These are phyloP conservation scores for Malus fusca DNA, from an alignment of 306 rosid species.

Conservation along the genomic window DNA sequence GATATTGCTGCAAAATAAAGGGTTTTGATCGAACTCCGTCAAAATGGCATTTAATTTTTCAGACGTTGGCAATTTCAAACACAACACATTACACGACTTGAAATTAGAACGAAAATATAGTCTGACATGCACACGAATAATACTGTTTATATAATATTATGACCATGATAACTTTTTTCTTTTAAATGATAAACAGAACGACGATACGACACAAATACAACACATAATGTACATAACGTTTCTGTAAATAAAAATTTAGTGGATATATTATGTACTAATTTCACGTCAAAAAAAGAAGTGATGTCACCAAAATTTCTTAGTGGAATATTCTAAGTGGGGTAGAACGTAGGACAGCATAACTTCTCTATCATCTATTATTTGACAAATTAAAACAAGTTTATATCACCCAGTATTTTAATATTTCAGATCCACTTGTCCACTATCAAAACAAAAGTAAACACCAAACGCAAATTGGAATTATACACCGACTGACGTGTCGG, in stretches of 20 bases:
- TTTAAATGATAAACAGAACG: no score
- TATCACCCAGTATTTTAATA: background rate
- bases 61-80: no score
- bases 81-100: no score
- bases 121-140: no score
- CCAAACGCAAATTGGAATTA: background rate
- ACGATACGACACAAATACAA: no score
- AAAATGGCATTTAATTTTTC: no score
- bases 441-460: background rate
- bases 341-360: background rate
- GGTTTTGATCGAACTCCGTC: no score
- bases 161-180: no score
- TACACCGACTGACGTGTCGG: no score
- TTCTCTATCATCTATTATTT: background rate
- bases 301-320: background rate
- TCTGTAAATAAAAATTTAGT: background rate
- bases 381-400: background rate
- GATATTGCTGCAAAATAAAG: conserved; percentile 15
- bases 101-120: no score
- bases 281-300: background rate
- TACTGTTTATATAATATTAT: no score
- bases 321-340: background rate
- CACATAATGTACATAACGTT: no score
- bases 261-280: background rate
- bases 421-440: background rate